These are phyloP conservation scores for Rosa rugosa DNA, from an alignment of 306 rosid genomes.

Conservation along the genomic window DNA sequence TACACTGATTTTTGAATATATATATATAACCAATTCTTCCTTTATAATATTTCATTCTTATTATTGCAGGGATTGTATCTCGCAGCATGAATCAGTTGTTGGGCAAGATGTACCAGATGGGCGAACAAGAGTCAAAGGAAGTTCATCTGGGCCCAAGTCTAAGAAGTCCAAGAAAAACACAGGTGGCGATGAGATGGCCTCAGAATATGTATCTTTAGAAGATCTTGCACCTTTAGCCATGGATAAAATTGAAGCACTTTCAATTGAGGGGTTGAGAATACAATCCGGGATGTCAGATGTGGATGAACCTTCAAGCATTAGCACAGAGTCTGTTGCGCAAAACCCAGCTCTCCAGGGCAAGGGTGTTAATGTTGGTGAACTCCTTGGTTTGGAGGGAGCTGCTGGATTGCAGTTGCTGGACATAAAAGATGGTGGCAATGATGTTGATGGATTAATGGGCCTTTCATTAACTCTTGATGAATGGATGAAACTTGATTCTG, in stretches of 20 bases:
- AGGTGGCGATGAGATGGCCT: constrained; percentile 37
- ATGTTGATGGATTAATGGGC: constrained; percentile 74
- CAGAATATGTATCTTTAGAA: constrained; percentile 71
- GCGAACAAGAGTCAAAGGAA: constrained; percentile 35
- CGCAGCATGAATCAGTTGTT: constrained; percentile 46
- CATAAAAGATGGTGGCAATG: constrained; percentile 44
- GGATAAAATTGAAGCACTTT: constrained; percentile 92
- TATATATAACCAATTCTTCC: neutral
- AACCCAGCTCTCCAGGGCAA: constrained; percentile 62
- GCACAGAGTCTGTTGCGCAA: constrained; percentile 50
- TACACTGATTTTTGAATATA: neutral
- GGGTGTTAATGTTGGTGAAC: constrained; percentile 48
- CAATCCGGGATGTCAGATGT: constrained; percentile 81
- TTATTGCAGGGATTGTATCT: constrained; percentile 48
- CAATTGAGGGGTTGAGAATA: constrained; percentile 87
- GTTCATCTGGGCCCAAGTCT: constrained; percentile 37
- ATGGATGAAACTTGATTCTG: constrained; percentile 91
- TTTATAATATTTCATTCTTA: constrained; percentile 16
- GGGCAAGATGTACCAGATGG: constrained; percentile 34
- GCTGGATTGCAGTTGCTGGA: constrained; percentile 76
- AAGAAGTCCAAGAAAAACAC: constrained; percentile 37
- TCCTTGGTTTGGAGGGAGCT: constrained; percentile 73
- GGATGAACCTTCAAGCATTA: constrained; percentile 79
- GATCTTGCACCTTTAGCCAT: constrained; percentile 90
- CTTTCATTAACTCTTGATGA: constrained; percentile 85